Percentiles rank a stretch among this genome's conserved stretches.
Evolutionary conservation across 2,329 filamentous ascomycete genomes (phyloP).

Genomic region (Cordyceps militaris): DNA sequence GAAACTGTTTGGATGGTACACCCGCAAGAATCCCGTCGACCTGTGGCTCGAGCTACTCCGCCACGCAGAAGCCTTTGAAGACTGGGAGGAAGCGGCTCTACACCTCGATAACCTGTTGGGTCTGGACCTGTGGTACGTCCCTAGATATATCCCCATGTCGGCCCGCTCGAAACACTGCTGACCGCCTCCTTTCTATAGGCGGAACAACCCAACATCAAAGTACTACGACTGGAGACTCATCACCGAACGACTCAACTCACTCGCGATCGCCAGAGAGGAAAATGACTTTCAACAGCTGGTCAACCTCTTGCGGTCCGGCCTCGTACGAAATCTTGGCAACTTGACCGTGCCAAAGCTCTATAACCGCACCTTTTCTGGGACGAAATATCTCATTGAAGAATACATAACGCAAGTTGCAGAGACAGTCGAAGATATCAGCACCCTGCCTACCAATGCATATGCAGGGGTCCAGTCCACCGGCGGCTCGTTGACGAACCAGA

Average conservation of each 20-base stretch:
- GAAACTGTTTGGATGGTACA: constrained; percentile 64
- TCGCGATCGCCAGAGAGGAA: constrained; percentile 61
- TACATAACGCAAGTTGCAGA: constrained; percentile 81
- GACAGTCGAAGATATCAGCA: constrained; percentile 69
- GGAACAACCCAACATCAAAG: constrained; percentile 70
- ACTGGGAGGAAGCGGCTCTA: constrained; percentile 80
- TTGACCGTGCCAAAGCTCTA: constrained; percentile 77
- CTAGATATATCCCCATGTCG: too few species aligned
- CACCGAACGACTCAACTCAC: constrained; percentile 63
- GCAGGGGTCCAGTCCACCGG: constrained; percentile 27
- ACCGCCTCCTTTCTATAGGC: constrained; percentile 44
- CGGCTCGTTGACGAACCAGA: constrained; percentile 56
- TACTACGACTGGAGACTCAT: constrained; percentile 86
- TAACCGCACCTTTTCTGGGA: constrained; percentile 78
- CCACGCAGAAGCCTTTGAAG: constrained; percentile 65
- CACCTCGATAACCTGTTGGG: constrained; percentile 76
- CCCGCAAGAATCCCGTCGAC: constrained; percentile 55
- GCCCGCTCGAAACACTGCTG: background rate
- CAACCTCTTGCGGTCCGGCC: constrained; percentile 70
- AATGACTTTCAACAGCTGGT: constrained; percentile 68
- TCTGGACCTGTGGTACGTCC: constrained; percentile 66
- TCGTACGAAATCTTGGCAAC: constrained; percentile 83
- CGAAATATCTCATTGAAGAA: constrained; percentile 84
- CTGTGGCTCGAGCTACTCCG: constrained; percentile 59
- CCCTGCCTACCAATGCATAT: constrained; percentile 50